Evolutionary conservation across 257 asterid genomes (phyloP).

Genomic region (Vinca minor): DNA sequence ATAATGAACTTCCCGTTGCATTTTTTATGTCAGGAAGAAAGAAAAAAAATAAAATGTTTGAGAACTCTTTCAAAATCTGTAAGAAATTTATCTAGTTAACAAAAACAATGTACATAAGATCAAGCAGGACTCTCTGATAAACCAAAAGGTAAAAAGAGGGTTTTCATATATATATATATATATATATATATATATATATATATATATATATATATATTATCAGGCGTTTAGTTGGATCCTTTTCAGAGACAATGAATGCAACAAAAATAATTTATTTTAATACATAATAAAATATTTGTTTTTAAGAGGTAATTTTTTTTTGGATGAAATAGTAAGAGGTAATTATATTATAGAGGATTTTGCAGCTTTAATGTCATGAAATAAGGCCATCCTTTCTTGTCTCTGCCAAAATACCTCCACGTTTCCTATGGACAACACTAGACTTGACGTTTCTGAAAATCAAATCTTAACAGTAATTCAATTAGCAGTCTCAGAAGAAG

Average conservation of each 20-base stretch:
- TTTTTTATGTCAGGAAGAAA: background rate
- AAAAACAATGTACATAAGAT: background rate
- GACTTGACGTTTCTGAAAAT: constrained; percentile 26
- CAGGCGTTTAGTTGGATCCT: no score
- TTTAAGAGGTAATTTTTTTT: background rate
- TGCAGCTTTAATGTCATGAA: constrained; percentile 11
- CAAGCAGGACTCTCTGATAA: background rate
- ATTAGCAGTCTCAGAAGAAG: background rate
- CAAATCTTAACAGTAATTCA: constrained; percentile 32
- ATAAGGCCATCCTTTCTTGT: background rate
- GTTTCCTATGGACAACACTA: constrained; percentile 13
- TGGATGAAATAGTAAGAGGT: no score
- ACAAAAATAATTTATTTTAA: background rate
- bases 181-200: no score
- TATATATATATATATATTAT: no score
- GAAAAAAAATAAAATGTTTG: background rate
- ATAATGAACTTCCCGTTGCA: background rate
- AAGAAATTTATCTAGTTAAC: background rate
- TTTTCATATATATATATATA: no score
- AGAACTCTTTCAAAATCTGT: background rate
- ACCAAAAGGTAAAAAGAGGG: background rate
- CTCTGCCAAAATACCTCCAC: background rate
- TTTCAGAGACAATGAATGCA: background rate
- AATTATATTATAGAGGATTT: background rate
- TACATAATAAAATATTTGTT: no score